These are phyloP conservation scores for Candida tibetensis DNA, from an alignment of 805 yeast species.

Conservation along the genomic window DNA sequence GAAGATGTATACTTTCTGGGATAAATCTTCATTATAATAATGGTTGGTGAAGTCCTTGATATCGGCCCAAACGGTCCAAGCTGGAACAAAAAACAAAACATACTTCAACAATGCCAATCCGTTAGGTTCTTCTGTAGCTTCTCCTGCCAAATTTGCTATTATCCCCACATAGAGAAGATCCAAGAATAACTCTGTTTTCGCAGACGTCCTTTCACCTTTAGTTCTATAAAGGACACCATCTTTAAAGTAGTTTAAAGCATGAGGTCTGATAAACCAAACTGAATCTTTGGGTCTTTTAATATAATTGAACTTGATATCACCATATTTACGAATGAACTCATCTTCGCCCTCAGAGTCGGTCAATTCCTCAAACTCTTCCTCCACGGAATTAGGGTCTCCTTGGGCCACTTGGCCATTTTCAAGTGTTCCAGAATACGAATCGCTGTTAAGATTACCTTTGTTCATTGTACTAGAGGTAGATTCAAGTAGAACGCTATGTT, in stretches of 20 bases:
- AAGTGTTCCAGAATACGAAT: no score
- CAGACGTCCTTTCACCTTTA: slow-evolving; percentile 50
- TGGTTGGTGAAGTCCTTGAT: slow-evolving; percentile 62
- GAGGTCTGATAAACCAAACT: slow-evolving; percentile 48
- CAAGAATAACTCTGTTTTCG: slow-evolving; percentile 54
- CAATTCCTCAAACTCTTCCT: slow-evolving; percentile 6
- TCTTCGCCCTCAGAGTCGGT: slow-evolving; percentile 35
- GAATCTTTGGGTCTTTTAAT: slow-evolving; percentile 41
- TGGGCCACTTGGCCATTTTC: no score
- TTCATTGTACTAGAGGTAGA: no score
- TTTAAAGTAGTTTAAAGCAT: slow-evolving; percentile 59
- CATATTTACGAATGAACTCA: slow-evolving; percentile 47
- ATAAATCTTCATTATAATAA: slow-evolving; percentile 57
- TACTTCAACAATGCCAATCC: slow-evolving; percentile 49
- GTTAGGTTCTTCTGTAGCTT: slow-evolving; percentile 48
- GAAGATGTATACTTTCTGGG: slow-evolving; percentile 50
- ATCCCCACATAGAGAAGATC: slow-evolving; percentile 66
- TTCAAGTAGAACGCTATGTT: no score
- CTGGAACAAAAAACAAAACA: slow-evolving; percentile 50
- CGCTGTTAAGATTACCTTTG: no score
- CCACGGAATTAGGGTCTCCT: no score
- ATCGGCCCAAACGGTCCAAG: slow-evolving; percentile 67
- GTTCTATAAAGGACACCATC: slow-evolving; percentile 57
- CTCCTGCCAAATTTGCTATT: slow-evolving; percentile 55
- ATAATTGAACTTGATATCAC: slow-evolving; percentile 46